Percentiles rank a stretch among this genome's conserved stretches.
These are phyloP conservation scores for Ophiostoma sp. DNA, from an alignment of 2,329 filamentous ascomycete genomes.

Conservation along the genomic window DNA sequence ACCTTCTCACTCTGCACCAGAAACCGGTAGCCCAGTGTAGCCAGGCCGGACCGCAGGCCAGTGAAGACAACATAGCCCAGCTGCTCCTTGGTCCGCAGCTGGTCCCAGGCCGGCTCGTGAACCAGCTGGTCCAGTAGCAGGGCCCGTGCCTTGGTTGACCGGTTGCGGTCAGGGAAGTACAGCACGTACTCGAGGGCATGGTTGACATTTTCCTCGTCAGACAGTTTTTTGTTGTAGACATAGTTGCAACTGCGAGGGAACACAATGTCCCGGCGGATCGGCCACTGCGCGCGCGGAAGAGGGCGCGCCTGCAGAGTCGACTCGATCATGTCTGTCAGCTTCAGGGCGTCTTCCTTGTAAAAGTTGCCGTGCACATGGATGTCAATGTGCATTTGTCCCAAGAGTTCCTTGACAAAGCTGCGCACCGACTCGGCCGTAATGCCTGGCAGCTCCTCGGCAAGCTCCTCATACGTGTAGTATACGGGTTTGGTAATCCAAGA, in stretches of 20 bases:
- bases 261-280: constrained; percentile 68
- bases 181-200: constrained; percentile 78
- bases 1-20: constrained; percentile 90
- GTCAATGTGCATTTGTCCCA: constrained; percentile 82
- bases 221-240: constrained; percentile 72
- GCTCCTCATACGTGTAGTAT: constrained; percentile 73
- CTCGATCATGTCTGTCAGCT: constrained; percentile 77
- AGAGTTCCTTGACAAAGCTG: constrained; percentile 70
- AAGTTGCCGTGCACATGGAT: constrained; percentile 86
- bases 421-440: constrained; percentile 71
- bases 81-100: constrained; percentile 92
- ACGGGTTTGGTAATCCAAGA: constrained; percentile 73
- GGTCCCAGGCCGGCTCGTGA: constrained; percentile 90
- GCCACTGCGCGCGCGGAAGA: constrained; percentile 74
- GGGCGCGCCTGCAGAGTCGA: constrained; percentile 66
- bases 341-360: constrained; percentile 86
- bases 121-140: constrained; percentile 83
- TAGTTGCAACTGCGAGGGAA: constrained; percentile 77
- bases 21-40: constrained; percentile 78
- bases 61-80: constrained; percentile 95
- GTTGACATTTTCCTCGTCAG: constrained; percentile 84
- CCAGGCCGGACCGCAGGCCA: constrained; percentile 64
- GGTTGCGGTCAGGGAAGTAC: constrained; percentile 64
- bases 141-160: constrained; percentile 66
- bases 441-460: constrained; percentile 67